Evolutionary conservation across 768 basidiomycete species (phyloP).

Genomic region (Lentinula guzmanii): DNA sequence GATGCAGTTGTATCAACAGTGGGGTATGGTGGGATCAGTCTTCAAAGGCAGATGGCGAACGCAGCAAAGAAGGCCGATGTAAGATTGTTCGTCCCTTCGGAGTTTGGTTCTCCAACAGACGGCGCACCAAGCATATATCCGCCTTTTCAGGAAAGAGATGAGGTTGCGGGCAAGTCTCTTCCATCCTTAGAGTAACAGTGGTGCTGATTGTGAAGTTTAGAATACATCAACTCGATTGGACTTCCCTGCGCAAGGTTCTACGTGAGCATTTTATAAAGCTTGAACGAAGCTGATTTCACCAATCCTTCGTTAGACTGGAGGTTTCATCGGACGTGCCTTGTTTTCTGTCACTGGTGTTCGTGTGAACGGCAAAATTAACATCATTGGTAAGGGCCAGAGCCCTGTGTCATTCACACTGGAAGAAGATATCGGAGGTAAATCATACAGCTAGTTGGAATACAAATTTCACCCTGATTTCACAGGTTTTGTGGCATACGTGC

Average conservation of each 20-base stretch:
- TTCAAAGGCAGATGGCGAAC: constrained; percentile 22
- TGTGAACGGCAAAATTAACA: constrained; percentile 19
- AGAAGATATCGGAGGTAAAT: constrained; percentile 25
- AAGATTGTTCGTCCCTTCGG: constrained; percentile 32
- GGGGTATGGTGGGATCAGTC: constrained; percentile 15
- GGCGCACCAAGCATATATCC: constrained; percentile 20
- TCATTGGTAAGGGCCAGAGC: constrained; percentile 23
- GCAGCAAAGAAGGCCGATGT: constrained; percentile 30
- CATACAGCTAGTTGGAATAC: background rate
- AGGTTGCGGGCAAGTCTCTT: constrained; percentile 17
- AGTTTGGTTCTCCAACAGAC: constrained; percentile 28
- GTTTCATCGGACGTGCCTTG: constrained; percentile 24
- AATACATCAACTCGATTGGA: constrained; percentile 20
- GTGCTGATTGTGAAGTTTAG: constrained; percentile 10
- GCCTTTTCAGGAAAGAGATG: constrained; percentile 16
- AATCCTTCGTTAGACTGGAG: constrained; percentile 21
- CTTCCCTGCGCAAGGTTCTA: constrained; percentile 24
- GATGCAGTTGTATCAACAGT: constrained; percentile 29
- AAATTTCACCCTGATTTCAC: background rate
- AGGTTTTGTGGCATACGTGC: constrained; percentile 30
- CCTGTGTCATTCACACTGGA: constrained; percentile 23
- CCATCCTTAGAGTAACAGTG: background rate
- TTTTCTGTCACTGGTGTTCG: constrained; percentile 19
- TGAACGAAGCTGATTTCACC: background rate
- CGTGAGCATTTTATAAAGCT: constrained; percentile 15